Conservation (phyloP, 345 rosid species). For the Fremontodendron californicum region DNA sequence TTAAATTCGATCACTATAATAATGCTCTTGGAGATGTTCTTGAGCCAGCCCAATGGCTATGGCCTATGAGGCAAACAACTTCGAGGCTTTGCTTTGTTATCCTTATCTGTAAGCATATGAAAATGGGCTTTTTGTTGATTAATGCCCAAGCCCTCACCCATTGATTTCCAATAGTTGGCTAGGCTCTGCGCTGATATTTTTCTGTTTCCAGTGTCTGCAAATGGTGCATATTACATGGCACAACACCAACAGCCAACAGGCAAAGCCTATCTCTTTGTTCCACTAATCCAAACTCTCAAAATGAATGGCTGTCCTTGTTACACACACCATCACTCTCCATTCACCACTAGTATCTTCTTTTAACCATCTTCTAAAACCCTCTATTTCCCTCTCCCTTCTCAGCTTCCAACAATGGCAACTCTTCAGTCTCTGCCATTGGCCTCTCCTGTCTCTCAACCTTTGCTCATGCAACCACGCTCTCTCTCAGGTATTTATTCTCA, state of each 20-base stretch:
- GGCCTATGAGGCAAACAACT: background rate
- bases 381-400: background rate
- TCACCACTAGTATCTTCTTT: background rate
- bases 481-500: conserved; percentile 28
- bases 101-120: background rate
- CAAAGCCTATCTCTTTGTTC: background rate
- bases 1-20: background rate
- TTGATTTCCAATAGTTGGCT: background rate
- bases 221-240: background rate
- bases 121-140: background rate
- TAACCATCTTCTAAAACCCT: background rate
- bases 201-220: background rate
- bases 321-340: conserved; percentile 29
- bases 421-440: conserved; percentile 41
- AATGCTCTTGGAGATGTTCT: background rate
- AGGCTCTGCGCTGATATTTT: background rate
- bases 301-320: conserved; percentile 34
- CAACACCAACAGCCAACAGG: background rate
- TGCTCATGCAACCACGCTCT: conserved; percentile 26
- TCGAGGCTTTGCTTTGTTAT: background rate
- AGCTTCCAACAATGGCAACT: conserved; percentile 34
- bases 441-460: conserved; percentile 36
- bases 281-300: conserved; percentile 1
- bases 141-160: background rate
- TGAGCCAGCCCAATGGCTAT: background rate